Base-by-base conservation (phyloP, 306 rosid genomes). In the Echinosophora koreensis region DNA sequence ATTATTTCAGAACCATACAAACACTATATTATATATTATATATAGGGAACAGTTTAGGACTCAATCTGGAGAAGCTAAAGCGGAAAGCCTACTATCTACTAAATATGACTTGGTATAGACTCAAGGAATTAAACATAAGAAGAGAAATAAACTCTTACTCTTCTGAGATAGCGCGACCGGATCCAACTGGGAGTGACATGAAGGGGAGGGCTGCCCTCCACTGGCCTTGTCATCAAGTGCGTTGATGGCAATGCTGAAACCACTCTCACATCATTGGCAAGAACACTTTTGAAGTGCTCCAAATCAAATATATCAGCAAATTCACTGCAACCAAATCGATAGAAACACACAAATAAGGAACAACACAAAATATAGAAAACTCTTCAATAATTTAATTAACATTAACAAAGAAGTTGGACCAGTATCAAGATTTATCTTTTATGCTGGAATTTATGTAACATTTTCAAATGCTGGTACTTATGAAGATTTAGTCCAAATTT, bases 221-320 rank as follows among this genome's bases (percentile, higher is more conserved):
- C 87, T 5, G 98, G 98, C 86, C 81, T 88, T 34, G 91, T 83
- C 98, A 90, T 95, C 76, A 95, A 67, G 68, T 92, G 98, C 0
- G 97, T 95, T 1, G 98, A 95, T 37, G 98, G 98, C 82, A 95
- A 86, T 10, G 98, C 84, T 1, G 97, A 89, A 56, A 95, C 96
- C 67, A 95, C 82, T 8, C 88, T 77, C 62, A 90, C 97, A 71
- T 88, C 97, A 54, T 87, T 51, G n/a, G 88, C 87, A 58, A 95
- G 90, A 44, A 79, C 96, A 41, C 79, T 88, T 90, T 95, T 95
- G 84, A 95, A 95, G 81, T 95, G 97, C 80, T 92, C 96, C 89
- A 95, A 86, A 83, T 95, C 97, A 83, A 95, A 95, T 84, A 95
- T 90, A 82, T 95, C 98, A 68, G 92, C 89, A 71, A 95, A 95